Base-by-base conservation (phyloP, 148 eudicot genomes). In the Euryodendron excelsum region DNA sequence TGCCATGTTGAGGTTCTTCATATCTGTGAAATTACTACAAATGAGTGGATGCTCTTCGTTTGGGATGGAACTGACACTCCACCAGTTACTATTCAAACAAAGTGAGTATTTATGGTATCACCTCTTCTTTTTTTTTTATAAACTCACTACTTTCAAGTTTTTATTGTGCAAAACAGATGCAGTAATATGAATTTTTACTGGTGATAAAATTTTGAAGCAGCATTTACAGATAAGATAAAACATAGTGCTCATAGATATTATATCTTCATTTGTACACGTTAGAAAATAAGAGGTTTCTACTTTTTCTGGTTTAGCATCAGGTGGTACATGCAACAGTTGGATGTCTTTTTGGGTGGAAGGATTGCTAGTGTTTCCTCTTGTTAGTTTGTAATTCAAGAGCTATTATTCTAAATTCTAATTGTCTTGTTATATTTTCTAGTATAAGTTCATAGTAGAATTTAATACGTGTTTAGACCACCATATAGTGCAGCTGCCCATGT, bases 31-130 rank as follows among this genome's bases (percentile, higher is more conserved):
- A 87, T 88, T 27, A 62, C 73, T 37, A 39, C 86, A 69, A 88
- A 85, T 79, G 87, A 89, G 74, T 83, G 86, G 92, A 77, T 91
- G 85, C 84, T 92, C 66, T 89, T 88, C 84, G 82, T 90, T 75
- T 96, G 99, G 99, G 98, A 96, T 88, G 99, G 99, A 82, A 90
- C 87, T 66, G 99, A 96, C 75, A 80, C 93, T 55, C 98, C 96
- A 58, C 87, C 83, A 48, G 89, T 81, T 80, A 56, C 75, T 55
- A 70, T 91, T 48, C 79, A 82, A 56, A 68, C 85, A 45, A 89
- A 86, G 99, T 95, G 75, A 85, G 97, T 87, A 31, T 63, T 65
- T 34, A 15, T 45, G 30, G 44, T 23, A 78, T 69, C 10, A 23
- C 3, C 72, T 56, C n/a, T 9, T 74, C 23, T 25, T 23, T n/a